Percentiles rank a stretch among this genome's conserved stretches.
Conservation (phyloP, 805 yeast species). For the Vanderwaltozyma polyspora region DNA sequence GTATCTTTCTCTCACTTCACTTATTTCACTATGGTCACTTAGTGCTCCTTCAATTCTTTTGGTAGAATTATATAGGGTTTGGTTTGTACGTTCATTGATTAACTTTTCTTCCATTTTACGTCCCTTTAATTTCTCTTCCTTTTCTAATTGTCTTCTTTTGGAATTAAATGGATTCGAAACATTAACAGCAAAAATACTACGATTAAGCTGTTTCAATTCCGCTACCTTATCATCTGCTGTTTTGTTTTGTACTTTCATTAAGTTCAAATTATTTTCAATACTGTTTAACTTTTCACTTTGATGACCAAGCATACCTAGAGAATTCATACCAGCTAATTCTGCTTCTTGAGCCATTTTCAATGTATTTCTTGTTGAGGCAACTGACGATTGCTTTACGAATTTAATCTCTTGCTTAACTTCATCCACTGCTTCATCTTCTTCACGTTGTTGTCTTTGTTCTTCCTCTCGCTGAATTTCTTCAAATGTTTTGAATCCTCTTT, state of each 20-base stretch:
- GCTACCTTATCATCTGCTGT: slow-evolving; percentile 73
- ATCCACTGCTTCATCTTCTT: slow-evolving; percentile 82
- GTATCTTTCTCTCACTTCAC: slow-evolving; percentile 24
- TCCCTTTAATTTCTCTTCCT: slow-evolving; percentile 54
- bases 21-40: slow-evolving; percentile 21
- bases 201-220: slow-evolving; percentile 64
- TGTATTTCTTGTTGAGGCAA: slow-evolving; percentile 78
- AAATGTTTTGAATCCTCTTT: slow-evolving; percentile 23
- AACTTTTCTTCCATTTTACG: slow-evolving; percentile 51
- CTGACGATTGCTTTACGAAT: slow-evolving; percentile 74
- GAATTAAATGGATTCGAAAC: slow-evolving; percentile 85
- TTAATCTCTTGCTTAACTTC: slow-evolving; percentile 70
- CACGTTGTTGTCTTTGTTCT: slow-evolving; percentile 28
- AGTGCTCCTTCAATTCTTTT: slow-evolving; percentile 55
- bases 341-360: slow-evolving; percentile 60
- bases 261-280: slow-evolving; percentile 62
- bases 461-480: slow-evolving; percentile 27
- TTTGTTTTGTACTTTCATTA: slow-evolving; percentile 69
- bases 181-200: slow-evolving; percentile 70
- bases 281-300: slow-evolving; percentile 77
- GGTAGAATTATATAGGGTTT: slow-evolving; percentile 49
- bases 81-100: slow-evolving; percentile 48
- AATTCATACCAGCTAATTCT: slow-evolving; percentile 61
- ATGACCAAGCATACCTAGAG: slow-evolving; percentile 81
- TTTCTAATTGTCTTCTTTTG: slow-evolving; percentile 57